Conservation (phyloP, 2,329 filamentous ascomycete genomes). For the Ambrosiella beaveri region DNA sequence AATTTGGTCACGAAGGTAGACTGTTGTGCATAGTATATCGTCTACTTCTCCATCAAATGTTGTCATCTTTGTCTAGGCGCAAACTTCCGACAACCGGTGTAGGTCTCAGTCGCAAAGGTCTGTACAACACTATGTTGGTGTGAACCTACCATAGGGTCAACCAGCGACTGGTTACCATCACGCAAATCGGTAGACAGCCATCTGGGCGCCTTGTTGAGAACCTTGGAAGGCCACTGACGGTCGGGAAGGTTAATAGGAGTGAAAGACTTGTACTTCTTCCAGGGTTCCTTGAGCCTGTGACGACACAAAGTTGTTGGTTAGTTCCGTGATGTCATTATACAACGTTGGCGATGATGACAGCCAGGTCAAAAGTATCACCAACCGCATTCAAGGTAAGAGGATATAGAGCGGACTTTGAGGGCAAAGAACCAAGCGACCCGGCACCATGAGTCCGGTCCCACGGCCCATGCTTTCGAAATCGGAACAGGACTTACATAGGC, state of each 20-base stretch:
- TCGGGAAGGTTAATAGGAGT: constrained; percentile 41
- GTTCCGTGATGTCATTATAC: not conserved
- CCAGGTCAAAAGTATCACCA: too few relatives aligned
- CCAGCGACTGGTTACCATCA: constrained; percentile 86
- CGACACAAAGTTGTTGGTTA: not conserved
- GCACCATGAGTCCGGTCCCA: not conserved
- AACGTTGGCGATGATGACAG: too few relatives aligned
- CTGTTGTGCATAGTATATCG: not conserved
- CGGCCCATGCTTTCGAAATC: not conserved
- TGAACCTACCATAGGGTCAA: constrained; percentile 68
- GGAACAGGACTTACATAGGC: constrained; percentile 11
- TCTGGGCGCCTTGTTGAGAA: constrained; percentile 66
- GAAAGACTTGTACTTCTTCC: constrained; percentile 59
- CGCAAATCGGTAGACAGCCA: constrained; percentile 81
- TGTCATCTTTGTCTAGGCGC: not conserved
- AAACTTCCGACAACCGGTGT: not conserved
- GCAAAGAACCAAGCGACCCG: not conserved
- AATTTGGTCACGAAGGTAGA: not conserved
- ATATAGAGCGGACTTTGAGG: too few relatives aligned
- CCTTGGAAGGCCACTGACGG: constrained; percentile 70
- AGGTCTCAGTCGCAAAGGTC: not conserved
- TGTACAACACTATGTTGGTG: not conserved
- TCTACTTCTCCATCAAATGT: not conserved
- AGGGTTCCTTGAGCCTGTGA: constrained; percentile 54
- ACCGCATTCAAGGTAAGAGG: too few relatives aligned